Evolutionary conservation across 495 filamentous ascomycete species (phyloP), one percentile per base, ranked within the genome.

Genomic region (Tuber magnatum): DNA sequence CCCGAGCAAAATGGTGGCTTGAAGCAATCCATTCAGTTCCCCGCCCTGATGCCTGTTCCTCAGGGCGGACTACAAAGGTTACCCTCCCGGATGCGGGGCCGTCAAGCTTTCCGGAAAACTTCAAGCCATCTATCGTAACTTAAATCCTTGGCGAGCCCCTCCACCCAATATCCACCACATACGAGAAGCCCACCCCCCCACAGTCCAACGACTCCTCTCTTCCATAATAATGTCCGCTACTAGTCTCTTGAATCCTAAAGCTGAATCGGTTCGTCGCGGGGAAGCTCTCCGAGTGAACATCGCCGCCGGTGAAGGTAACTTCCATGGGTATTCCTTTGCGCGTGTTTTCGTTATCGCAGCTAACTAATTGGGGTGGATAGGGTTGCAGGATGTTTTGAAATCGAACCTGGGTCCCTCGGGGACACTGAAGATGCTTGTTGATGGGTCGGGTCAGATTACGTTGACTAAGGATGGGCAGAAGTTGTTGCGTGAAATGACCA

Each of bases 391-490:
- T 92, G 96, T 99, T 72, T 87, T 99, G 80, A 95, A 97, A 84
- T 97, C 94, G 24, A 99, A 99, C 84, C 83, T 99, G 75, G 95
- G 95, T 81, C 95, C 95, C 68, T 88, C 91, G 73, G 95, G 95
- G 42, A 99, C 95, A 4, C 89, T 99, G 77, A 99, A 99, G 87
- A 99, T 99, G 95, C 93, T 99, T 79, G 95, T 99, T 70, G 95
- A 99, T 83, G 95, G 95, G 84, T 89, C 96, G 73, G 95, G 95
- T 83, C 80, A 97, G 92, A 99, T 99, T 87, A 99, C 98, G 85
- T 87, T 99, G 82, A 99, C 95, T 71, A 99, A 99, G 85, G 95
- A 99, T 87, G 95, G 95, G 82, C 97, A 95, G 83, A 95, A 98
- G 70, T 86, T 99, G 73, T 83, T 99, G 80, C 89, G 93, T 80